Evolutionary conservation across 371 early-diverging fungal genomes (phyloP).

Genomic region (Mucor irregularis): DNA sequence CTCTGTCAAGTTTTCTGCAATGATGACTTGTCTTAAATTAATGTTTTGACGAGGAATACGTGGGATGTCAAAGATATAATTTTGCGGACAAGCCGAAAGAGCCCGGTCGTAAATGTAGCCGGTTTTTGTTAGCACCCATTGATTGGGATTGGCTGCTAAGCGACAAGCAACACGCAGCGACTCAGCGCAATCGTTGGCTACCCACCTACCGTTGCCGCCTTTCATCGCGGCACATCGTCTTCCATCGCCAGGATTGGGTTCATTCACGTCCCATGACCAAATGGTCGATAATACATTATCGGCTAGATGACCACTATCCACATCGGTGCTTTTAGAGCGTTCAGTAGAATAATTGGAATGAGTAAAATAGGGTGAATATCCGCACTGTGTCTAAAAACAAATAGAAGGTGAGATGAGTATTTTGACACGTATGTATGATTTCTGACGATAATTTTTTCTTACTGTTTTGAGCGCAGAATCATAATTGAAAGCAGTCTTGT

Average conservation of each 20-base stretch:
- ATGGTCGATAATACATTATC: constrained; percentile 36
- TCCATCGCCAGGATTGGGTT: constrained; percentile 19
- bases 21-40: constrained; percentile 3
- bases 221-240: constrained; percentile 30
- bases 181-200: constrained; percentile 27
- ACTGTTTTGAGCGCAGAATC: constrained; percentile 11
- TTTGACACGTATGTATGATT: too few relatives aligned
- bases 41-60: constrained; percentile 30
- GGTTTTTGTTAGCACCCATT: constrained; percentile 34
- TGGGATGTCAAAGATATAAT: constrained; percentile 39
- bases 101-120: constrained; percentile 34
- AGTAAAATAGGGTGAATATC: constrained; percentile 38
- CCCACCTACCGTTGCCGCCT: constrained; percentile 36
- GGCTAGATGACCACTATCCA: constrained; percentile 16
- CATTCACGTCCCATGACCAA: constrained; percentile 48
- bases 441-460: too few relatives aligned
- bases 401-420: background rate
- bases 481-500: background rate
- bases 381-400: constrained; percentile 28
- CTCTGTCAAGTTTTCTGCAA: constrained; percentile 2
- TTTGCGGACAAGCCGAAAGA: constrained; percentile 27
- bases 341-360: constrained; percentile 18
- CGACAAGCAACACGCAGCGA: constrained; percentile 35
- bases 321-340: constrained; percentile 3
- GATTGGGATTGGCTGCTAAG: constrained; percentile 12